Percentiles rank a stretch among this genome's conserved stretches.
These are phyloP conservation scores for Thalassia testudinum DNA, from an alignment of 116 monocot genomes.

Conservation along the genomic window DNA sequence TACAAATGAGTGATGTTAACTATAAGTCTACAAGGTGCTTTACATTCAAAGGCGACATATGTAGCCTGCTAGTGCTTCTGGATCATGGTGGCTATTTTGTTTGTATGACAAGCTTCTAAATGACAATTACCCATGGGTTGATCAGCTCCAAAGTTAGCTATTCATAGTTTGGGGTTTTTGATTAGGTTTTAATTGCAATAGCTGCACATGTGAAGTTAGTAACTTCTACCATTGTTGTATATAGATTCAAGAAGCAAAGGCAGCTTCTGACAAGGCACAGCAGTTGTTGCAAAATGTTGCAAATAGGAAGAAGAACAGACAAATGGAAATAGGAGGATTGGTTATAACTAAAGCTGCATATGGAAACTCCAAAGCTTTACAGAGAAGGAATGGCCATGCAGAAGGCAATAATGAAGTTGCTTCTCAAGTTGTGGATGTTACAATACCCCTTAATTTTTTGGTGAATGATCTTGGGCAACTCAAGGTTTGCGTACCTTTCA, in stretches of 20 bases:
- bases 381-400: conserved; percentile 18
- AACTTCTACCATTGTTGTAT: not conserved
- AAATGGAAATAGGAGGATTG: conserved; percentile 64
- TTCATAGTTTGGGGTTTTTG: too few species aligned
- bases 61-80: too few species aligned
- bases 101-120: too few species aligned
- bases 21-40: too few species aligned
- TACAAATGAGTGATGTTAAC: too few species aligned
- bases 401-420: conserved; percentile 34
- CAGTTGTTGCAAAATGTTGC: conserved; percentile 66
- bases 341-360: conserved; percentile 77
- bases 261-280: conserved; percentile 73
- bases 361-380: conserved; percentile 53
- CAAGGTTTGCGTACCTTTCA: conserved; percentile 32
- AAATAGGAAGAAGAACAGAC: conserved; percentile 76
- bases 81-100: too few species aligned
- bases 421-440: conserved; percentile 73
- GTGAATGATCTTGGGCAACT: conserved; percentile 69
- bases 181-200: too few species aligned
- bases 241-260: conserved; percentile 69
- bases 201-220: too few species aligned
- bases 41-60: too few species aligned
- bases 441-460: conserved; percentile 81
- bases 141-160: too few species aligned
- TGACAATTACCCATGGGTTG: too few species aligned